Conservation (phyloP, 2,329 filamentous ascomycete genomes). For the Didymella segeticola region DNA sequence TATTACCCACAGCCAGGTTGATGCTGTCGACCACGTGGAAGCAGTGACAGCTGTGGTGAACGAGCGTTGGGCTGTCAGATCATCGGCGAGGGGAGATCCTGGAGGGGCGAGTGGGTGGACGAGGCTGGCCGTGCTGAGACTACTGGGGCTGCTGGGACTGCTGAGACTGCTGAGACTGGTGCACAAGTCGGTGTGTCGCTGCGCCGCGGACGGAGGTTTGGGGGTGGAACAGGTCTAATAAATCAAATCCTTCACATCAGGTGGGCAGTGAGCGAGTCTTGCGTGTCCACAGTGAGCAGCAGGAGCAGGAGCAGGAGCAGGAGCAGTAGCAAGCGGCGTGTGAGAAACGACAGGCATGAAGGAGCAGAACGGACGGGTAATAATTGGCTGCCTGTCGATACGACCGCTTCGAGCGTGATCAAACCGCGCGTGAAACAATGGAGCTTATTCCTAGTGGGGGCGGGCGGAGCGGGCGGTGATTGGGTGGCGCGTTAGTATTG, state of each 20-base stretch:
- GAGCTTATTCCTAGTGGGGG: conserved; percentile 27
- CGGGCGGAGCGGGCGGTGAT: conserved; percentile 22
- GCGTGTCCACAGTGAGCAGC: too few species aligned
- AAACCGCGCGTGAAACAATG: conserved; percentile 44
- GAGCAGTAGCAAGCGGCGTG: too few species aligned
- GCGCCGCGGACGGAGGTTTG: conserved; percentile 9
- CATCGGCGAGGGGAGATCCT: conserved; percentile 5
- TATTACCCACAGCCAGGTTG: conserved; percentile 16
- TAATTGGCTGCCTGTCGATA: conserved; percentile 17
- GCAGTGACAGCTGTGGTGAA: conserved; percentile 9
- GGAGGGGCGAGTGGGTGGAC: not conserved
- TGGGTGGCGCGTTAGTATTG: conserved; percentile 37
- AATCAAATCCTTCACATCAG: conserved; percentile 8
- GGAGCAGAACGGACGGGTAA: conserved; percentile 11
- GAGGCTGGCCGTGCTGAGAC: not conserved
- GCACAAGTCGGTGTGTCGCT: conserved; percentile 1
- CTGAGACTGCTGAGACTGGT: conserved; percentile 1
- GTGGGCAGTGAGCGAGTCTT: conserved; percentile 1
- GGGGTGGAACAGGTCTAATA: conserved; percentile 6
- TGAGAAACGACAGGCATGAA: conserved; percentile 15
- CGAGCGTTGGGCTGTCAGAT: conserved; percentile 15
- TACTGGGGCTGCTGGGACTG: not conserved
- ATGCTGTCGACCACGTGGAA: conserved; percentile 18
- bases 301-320: too few species aligned
- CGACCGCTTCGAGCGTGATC: conserved; percentile 35